These are phyloP conservation scores for Quercus variabilis DNA, from an alignment of 306 rosid species.

Conservation along the genomic window DNA sequence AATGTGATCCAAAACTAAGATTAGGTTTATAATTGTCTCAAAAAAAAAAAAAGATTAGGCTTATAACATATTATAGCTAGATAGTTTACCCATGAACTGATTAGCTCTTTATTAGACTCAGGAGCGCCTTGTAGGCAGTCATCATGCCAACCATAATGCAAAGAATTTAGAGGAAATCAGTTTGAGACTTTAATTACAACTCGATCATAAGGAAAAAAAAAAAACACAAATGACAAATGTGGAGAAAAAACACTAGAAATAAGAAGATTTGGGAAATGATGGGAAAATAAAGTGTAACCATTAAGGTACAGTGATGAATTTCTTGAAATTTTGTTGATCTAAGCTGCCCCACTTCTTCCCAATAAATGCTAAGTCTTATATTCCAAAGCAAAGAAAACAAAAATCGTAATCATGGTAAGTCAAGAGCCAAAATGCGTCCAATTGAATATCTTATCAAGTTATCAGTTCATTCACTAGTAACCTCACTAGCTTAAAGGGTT, in stretches of 20 bases:
- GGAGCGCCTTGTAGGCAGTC: too few species aligned
- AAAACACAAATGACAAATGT: not conserved
- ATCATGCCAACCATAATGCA: too few species aligned
- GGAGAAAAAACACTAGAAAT: not conserved
- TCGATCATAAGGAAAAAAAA: not conserved
- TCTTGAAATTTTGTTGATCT: not conserved
- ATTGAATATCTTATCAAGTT: conserved; percentile 10
- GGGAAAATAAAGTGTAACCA: not conserved
- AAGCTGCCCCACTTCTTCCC: conserved; percentile 8
- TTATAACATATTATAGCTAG: not conserved
- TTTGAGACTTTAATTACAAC: not conserved
- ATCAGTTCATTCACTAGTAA: conserved; percentile 27
- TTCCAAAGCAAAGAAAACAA: not conserved
- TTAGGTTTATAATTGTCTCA: not conserved
- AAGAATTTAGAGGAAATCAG: too few species aligned
- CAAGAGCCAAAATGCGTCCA: conserved; percentile 28
- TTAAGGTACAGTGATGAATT: not conserved
- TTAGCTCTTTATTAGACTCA: too few species aligned
- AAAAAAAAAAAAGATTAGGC: not conserved
- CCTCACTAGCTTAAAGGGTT: not conserved
- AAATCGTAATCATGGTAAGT: conserved; percentile 1
- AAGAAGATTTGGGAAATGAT: not conserved
- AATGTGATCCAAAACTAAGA: too few species aligned
- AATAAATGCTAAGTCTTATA: not conserved
- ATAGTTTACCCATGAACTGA: not conserved